Percentiles rank a stretch among this genome's conserved stretches.
phyloP scores from a whole-genome alignment of 208 protist species.

The Trypanosoma vivax region DNA sequence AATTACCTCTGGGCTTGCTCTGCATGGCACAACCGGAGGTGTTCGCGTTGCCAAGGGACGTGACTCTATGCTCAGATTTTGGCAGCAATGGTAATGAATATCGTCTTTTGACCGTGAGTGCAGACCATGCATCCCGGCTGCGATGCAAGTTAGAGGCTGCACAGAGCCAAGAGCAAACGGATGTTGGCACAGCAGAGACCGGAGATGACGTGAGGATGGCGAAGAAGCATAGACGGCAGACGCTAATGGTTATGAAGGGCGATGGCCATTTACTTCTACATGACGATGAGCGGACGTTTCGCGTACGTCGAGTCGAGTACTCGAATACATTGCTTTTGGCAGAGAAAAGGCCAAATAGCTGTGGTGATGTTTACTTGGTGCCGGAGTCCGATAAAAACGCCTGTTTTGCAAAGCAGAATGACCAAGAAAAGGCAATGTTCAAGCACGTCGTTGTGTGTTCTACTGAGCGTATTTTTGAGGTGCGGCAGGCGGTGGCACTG shows the following conservation, averaged over 20 bases:
- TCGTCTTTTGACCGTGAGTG: conserved; percentile 40
- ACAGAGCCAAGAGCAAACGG: not conserved
- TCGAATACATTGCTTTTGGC: conserved; percentile 70
- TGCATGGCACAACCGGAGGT: too few relatives aligned
- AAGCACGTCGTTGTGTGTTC: conserved; percentile 29
- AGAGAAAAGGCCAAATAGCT: conserved; percentile 15
- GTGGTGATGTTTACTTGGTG: not conserved
- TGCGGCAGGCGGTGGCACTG: conserved; percentile 25
- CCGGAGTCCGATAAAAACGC: not conserved
- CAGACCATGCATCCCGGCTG: conserved; percentile 16
- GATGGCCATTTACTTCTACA: conserved; percentile 26
- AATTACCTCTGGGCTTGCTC: conserved; percentile 3
- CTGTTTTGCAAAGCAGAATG: too few relatives aligned
- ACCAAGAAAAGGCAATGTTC: too few relatives aligned
- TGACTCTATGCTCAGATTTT: conserved; percentile 40
- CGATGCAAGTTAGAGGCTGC: conserved; percentile 3
- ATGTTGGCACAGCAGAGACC: not conserved
- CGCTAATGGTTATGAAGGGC: conserved; percentile 40
- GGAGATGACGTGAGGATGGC: not conserved
- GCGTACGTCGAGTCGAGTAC: conserved; percentile 69
- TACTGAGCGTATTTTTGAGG: conserved; percentile 46
- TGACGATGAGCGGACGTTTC: conserved; percentile 21
- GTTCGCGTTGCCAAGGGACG: too few relatives aligned
- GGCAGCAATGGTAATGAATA: conserved; percentile 21
- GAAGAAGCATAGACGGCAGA: not conserved